A percentile compares a stretch with the other conserved stretches of the same genome.
Conservation (phyloP, 208 protist genomes). For the Borovskyia barvae region DNA sequence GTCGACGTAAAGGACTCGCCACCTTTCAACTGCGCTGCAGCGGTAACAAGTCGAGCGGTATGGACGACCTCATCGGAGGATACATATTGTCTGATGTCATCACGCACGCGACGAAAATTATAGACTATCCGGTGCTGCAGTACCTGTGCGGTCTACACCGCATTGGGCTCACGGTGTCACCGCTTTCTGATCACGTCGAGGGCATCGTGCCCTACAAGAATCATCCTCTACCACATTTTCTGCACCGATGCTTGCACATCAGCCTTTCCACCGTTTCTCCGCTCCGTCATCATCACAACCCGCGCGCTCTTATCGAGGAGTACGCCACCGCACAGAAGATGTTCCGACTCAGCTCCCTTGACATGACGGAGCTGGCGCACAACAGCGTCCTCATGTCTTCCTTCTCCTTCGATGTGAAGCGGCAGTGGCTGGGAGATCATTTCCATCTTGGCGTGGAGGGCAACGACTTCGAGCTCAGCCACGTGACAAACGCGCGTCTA, state of each 20-base stretch:
- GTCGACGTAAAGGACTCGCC: conserved; percentile 66
- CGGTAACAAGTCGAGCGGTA: conserved; percentile 75
- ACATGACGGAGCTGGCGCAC: conserved; percentile 87
- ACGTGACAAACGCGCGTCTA: conserved; percentile 83
- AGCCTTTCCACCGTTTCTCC: conserved; percentile 97
- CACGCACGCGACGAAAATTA: conserved; percentile 94
- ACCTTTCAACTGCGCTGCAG: conserved; percentile 93
- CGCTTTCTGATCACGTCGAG: conserved; percentile 96
- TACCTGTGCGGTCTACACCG: conserved; percentile 97
- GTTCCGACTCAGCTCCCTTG: conserved; percentile 77
- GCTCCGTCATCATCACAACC: conserved; percentile 87
- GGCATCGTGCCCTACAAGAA: conserved; percentile 93
- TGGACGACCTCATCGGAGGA: conserved; percentile 91
- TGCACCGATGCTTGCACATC: conserved; percentile 95
- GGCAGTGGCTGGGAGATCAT: conserved; percentile 76
- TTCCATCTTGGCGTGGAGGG: conserved; percentile 59
- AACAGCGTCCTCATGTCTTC: conserved; percentile 89
- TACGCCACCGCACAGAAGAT: conserved; percentile 90
- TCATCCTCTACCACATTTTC: conserved; percentile 94
- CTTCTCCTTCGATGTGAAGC: conserved; percentile 71
- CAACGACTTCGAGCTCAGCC: conserved; percentile 77
- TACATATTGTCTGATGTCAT: conserved; percentile 95
- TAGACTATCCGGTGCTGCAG: conserved; percentile 94
- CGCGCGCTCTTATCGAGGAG: conserved; percentile 75
- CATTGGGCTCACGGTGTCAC: conserved; percentile 96